Evolutionary conservation across 2,329 filamentous ascomycete species (phyloP).

Genomic region (Trichoderma sp.): DNA sequence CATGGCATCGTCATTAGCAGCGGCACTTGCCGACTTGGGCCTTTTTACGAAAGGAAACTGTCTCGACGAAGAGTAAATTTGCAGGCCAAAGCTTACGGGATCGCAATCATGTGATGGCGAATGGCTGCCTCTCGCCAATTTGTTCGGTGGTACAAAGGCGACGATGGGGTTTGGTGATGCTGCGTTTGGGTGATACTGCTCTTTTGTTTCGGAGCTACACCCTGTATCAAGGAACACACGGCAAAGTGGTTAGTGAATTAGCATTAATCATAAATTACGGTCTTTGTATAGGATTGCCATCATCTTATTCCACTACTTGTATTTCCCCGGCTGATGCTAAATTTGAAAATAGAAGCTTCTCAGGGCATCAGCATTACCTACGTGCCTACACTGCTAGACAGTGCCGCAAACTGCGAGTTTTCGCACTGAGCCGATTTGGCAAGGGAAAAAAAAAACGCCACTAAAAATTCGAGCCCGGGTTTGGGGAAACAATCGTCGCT

Average conservation of each 20-base stretch:
- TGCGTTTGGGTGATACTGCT: not conserved
- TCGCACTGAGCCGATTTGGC: not conserved
- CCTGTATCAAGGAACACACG: not conserved
- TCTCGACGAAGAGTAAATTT: not conserved
- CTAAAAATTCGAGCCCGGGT: not conserved
- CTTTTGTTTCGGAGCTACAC: not conserved
- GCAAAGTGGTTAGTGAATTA: too few relatives aligned
- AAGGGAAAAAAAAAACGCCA: not conserved
- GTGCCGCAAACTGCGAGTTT: not conserved
- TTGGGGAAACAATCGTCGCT: not conserved
- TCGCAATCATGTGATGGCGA: not conserved
- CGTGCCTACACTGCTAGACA: not conserved
- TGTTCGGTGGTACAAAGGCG: not conserved
- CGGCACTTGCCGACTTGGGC: not conserved
- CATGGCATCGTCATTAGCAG: not conserved
- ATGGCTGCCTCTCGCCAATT: not conserved
- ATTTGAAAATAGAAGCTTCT: too few relatives aligned
- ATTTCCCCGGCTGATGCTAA: not conserved
- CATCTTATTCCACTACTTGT: not conserved
- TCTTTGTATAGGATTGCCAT: too few relatives aligned
- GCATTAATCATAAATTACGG: too few relatives aligned
- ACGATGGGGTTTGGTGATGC: not conserved
- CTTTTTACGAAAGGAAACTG: not conserved
- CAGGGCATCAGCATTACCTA: too few relatives aligned
- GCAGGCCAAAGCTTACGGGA: not conserved